A percentile compares a stretch with the other conserved stretches of the same genome.
Conservation (phyloP, 352 stramenopile species). For the Aphanomyces cochlioides region DNA sequence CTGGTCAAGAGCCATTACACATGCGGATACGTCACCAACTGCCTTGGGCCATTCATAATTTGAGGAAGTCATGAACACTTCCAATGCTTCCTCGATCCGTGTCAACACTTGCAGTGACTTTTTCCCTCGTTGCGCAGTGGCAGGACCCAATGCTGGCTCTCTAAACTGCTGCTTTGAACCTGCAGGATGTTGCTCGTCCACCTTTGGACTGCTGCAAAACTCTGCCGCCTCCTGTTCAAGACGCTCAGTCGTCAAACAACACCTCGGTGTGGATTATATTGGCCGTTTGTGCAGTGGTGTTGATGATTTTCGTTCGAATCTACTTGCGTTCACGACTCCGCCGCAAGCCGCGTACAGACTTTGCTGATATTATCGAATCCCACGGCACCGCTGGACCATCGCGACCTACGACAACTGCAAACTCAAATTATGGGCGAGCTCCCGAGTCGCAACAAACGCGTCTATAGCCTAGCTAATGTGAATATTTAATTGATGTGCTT, state of each 20-base stretch:
- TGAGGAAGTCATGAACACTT: not conserved
- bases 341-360: not conserved
- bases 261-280: not conserved
- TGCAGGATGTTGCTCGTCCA: not conserved
- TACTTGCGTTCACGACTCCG: not conserved
- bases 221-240: not conserved
- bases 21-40: too few relatives aligned
- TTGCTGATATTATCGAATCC: not conserved
- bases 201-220: conserved; percentile 1
- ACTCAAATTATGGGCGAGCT: too few relatives aligned
- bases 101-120: not conserved
- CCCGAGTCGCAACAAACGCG: too few relatives aligned
- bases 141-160: not conserved
- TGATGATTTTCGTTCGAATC: not conserved
- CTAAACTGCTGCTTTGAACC: not conserved
- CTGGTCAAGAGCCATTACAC: not conserved
- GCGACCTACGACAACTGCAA: too few relatives aligned
- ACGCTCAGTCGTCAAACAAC: not conserved
- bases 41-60: too few relatives aligned
- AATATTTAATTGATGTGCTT: too few relatives aligned
- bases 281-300: not conserved
- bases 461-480: too few relatives aligned
- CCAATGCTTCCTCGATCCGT: not conserved
- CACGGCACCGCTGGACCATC: not conserved
- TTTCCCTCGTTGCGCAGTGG: not conserved